phyloP scores from a whole-genome alignment of 495 filamentous ascomycete species.

The Neurospora sp. region DNA sequence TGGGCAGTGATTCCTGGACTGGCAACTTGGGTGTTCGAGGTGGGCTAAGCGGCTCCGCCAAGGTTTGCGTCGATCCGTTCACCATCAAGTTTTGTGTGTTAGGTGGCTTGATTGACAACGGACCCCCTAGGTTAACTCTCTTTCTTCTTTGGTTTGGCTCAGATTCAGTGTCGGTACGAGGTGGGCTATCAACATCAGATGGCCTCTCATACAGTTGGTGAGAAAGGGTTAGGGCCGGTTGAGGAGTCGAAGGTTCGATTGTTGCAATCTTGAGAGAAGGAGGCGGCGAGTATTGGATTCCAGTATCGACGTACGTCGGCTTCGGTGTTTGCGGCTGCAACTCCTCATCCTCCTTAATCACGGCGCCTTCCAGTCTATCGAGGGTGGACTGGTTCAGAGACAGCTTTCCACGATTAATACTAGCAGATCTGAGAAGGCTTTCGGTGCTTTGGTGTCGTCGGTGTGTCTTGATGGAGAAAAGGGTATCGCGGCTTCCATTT shows the following conservation, averaged over 20 bases:
- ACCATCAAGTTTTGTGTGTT: slow-evolving; percentile 43
- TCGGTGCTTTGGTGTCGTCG: slow-evolving; percentile 41
- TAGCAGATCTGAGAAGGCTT: slow-evolving; percentile 39
- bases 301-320: slow-evolving; percentile 56
- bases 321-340: slow-evolving; percentile 13
- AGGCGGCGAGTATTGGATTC: slow-evolving; percentile 73
- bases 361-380: slow-evolving; percentile 38
- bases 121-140: slow-evolving; percentile 40
- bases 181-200: slow-evolving; percentile 29
- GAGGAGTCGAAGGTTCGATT: slow-evolving; percentile 30
- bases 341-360: slow-evolving; percentile 41
- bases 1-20: slow-evolving; percentile 19
- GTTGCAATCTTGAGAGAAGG: slow-evolving; percentile 52
- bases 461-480: slow-evolving; percentile 31
- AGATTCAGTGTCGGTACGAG: slow-evolving; percentile 44
- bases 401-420: slow-evolving; percentile 37
- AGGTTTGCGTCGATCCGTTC: slow-evolving; percentile 63
- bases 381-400: slow-evolving; percentile 38
- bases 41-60: slow-evolving; percentile 55
- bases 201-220: slow-evolving; percentile 24
- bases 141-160: slow-evolving; percentile 66
- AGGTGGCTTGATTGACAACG: slow-evolving; percentile 29
- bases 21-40: slow-evolving; percentile 54
- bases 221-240: slow-evolving; percentile 16
- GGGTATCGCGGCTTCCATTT: slow-evolving; percentile 34